Evolutionary conservation across 768 basidiomycete species (phyloP), one percentile per base, ranked within the genome.

Genomic region (Russula griseocarnosa): DNA sequence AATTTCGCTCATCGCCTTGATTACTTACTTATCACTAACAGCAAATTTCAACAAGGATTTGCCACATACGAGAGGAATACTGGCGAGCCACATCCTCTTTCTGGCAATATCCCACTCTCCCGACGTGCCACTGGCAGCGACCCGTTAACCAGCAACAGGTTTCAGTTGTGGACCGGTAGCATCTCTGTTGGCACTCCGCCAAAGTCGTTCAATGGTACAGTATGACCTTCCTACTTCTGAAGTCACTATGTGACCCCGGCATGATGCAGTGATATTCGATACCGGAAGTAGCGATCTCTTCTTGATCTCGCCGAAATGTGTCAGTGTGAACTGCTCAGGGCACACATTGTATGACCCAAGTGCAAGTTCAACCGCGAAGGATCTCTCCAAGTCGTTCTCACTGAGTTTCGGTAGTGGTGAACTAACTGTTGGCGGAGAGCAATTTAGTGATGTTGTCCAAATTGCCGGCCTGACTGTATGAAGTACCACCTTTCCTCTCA

Each of bases 391-490:
- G 40, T 47, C 67, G 0, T 78, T 81, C 66, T 40, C 63, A 8
- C 67, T 80, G 13, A 1, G 36, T 1, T 83, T 80, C 65, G 72
- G 71, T n/a, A n/a, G n/a, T 22, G 79, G 74, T 54, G 79, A 80
- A 1, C 76, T 76, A 0, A 60, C 63, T 1, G 76, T 78, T 32
- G 62, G 59, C 0, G 83, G 82, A 40, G 65, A 70, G n/a, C 72
- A 76, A 49, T 82, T 77, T 68, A 73, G 63, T 22, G 82, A 83
- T 69, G 73, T 71, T 18, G 78, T 83, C 40, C 66, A 68, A 55
- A 67, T 83, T 34, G 78, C 70, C 3, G 77, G 77, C n/a, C 53
- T 71, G 18, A 70, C 44, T 44, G 42, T 34, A 40, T 24, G 66
- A 38, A 38, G 36, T 14, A 38, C 36, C 14, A 16, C 36, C 36